Percentiles rank a stretch among this genome's conserved stretches.
Evolutionary conservation across 306 rosid genomes (phyloP).

Genomic region (Styphnolobium japonicum): DNA sequence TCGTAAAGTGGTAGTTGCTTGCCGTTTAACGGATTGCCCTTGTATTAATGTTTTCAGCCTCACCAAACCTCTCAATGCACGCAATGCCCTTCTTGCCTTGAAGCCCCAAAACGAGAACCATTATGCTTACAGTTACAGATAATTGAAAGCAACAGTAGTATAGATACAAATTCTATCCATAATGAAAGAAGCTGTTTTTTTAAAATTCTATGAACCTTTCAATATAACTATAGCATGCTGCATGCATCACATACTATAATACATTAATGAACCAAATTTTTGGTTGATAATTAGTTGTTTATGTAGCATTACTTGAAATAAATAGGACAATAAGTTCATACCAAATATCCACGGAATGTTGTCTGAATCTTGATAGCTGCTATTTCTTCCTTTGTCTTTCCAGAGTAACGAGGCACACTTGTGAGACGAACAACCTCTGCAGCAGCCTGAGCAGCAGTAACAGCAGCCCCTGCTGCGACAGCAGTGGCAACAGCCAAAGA

Average conservation of each 20-base stretch:
- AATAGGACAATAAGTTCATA: constrained; percentile 19
- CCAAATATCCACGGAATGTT: constrained; percentile 69
- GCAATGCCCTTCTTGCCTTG: constrained; percentile 79
- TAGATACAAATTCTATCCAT: neutral
- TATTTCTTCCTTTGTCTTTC: constrained; percentile 47
- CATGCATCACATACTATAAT: neutral
- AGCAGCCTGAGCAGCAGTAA: constrained; percentile 68
- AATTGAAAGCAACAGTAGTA: neutral
- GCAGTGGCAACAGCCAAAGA: constrained; percentile 78
- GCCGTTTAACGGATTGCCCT: constrained; percentile 64
- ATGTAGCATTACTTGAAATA: neutral
- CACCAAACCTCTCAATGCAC: constrained; percentile 72
- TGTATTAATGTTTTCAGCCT: constrained; percentile 64
- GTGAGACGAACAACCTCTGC: constrained; percentile 76
- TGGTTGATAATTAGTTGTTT: neutral
- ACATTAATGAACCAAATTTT: neutral
- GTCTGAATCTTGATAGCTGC: constrained; percentile 68
- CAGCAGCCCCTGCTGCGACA: constrained; percentile 70
- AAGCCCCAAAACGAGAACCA: constrained; percentile 12
- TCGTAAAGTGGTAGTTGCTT: constrained; percentile 62
- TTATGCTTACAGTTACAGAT: neutral
- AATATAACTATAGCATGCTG: neutral
- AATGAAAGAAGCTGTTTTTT: neutral
- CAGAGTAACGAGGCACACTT: constrained; percentile 30
- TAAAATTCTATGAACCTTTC: neutral